Percentiles rank a stretch among this genome's conserved stretches.
Evolutionary conservation across 2,329 filamentous ascomycete species (phyloP).

Genomic region (Colletotrichum sp.): DNA sequence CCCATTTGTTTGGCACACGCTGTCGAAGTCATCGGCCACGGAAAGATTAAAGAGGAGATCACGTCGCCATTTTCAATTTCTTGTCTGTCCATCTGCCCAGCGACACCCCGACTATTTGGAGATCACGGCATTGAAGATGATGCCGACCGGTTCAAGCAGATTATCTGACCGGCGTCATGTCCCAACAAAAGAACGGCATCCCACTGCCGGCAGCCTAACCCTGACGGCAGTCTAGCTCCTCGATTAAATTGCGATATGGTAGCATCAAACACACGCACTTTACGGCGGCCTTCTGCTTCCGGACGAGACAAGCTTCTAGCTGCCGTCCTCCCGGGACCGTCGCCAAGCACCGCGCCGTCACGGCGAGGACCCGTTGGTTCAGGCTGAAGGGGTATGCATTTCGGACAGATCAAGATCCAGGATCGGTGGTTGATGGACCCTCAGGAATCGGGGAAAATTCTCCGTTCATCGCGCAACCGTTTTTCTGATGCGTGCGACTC

Average conservation of each 20-base stretch:
- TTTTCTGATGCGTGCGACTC: not conserved
- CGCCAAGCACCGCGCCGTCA: not conserved
- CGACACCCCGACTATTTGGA: not conserved
- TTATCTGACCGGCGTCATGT: not conserved
- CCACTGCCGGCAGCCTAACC: not conserved
- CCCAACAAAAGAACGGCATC: not conserved
- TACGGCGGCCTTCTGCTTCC: not conserved
- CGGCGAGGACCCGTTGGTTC: not conserved
- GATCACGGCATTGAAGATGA: not conserved
- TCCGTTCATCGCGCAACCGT: not conserved
- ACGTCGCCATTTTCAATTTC: not conserved
- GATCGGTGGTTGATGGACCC: not conserved
- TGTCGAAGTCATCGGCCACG: not conserved
- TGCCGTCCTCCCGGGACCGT: not conserved
- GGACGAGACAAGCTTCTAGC: not conserved
- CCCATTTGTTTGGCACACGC: not conserved
- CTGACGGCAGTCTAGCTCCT: not conserved
- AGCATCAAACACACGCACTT: not conserved
- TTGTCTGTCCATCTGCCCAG: not conserved
- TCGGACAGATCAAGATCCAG: not conserved
- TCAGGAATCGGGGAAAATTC: not conserved
- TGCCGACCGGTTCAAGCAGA: not conserved
- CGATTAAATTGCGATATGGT: not conserved
- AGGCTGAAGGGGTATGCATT: not conserved
- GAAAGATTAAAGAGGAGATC: not conserved